These are phyloP conservation scores for Pseudocohnilembus persalinus DNA, from an alignment of 169 alveolate species.

Conservation along the genomic window DNA sequence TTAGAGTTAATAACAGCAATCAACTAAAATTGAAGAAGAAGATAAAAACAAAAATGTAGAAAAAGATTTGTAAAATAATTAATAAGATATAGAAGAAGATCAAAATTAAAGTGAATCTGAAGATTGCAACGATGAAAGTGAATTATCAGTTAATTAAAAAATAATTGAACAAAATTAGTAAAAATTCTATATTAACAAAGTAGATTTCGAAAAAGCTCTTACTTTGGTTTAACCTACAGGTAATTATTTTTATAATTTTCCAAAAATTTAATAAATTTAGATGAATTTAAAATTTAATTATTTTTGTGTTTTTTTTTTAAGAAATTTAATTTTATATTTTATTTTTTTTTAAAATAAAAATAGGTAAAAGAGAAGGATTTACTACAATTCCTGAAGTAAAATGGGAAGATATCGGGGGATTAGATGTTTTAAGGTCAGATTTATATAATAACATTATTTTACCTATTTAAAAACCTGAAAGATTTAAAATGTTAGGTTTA, in stretches of 20 bases:
- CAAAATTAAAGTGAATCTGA: too few relatives aligned
- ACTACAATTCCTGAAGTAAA: constrained; percentile 94
- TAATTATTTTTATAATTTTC: too few relatives aligned
- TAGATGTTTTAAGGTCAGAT: constrained; percentile 89
- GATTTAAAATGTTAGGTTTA: constrained; percentile 90
- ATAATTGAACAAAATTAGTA: too few relatives aligned
- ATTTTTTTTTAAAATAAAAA: constrained; percentile 51
- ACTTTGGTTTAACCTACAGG: constrained; percentile 21
- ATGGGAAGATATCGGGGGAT: constrained; percentile 97
- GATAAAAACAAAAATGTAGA: constrained; percentile 8
- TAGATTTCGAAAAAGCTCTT: constrained; percentile 89
- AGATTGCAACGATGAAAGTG: too few relatives aligned
- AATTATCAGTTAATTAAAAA: too few relatives aligned
- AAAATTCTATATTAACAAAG: constrained; percentile 48
- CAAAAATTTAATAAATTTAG: too few relatives aligned
- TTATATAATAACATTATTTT: constrained; percentile 90
- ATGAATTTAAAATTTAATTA: too few relatives aligned
- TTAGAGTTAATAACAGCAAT: background rate
- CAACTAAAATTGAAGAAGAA: background rate
- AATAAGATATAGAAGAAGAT: too few relatives aligned
- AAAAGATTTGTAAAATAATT: too few relatives aligned
- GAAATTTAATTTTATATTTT: too few relatives aligned
- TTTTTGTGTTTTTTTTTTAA: too few relatives aligned
- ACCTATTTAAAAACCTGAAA: constrained; percentile 91
- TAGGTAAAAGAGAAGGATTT: constrained; percentile 92